These are phyloP conservation scores for Sphagnum fallax DNA, from an alignment of 228 moss, liverwort and hornwort genomes.

Conservation along the genomic window DNA sequence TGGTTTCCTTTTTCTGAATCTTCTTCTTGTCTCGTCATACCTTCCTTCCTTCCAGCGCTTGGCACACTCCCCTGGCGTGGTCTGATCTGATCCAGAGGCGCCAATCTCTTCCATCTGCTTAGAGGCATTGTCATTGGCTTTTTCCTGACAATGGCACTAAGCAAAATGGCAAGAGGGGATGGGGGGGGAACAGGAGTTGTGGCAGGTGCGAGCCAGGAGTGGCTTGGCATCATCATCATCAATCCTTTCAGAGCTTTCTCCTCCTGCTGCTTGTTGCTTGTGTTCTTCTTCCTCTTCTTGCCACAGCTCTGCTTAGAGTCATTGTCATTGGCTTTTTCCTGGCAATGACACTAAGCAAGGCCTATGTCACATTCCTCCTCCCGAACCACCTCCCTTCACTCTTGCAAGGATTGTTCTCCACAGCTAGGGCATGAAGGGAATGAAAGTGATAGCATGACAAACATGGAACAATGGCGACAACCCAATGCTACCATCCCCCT, in stretches of 20 bases:
- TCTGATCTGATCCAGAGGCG: no score
- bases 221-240: conserved; percentile 11
- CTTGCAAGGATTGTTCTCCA: conserved; percentile 26
- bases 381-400: conserved; percentile 20
- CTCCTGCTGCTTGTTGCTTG: no score
- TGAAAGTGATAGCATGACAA: conserved; percentile 44
- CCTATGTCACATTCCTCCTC: conserved; percentile 20
- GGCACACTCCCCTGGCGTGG: no score
- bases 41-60: no score
- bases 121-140: conserved; percentile 70
- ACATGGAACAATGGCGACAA: conserved; percentile 52
- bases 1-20: no score
- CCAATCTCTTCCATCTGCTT: conserved; percentile 18
- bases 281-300: background rate
- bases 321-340: conserved; percentile 82
- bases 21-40: no score
- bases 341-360: conserved; percentile 68
- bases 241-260: no score
- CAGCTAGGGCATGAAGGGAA: conserved; percentile 57
- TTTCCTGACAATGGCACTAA: conserved; percentile 72
- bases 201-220: conserved; percentile 16
- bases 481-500: conserved; percentile 47
- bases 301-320: conserved; percentile 76
- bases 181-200: conserved; percentile 16
- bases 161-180: conserved; percentile 10